These are phyloP conservation scores for Coccomyxa sp. DNA, from an alignment of 139 green algal genomes.

Conservation along the genomic window DNA sequence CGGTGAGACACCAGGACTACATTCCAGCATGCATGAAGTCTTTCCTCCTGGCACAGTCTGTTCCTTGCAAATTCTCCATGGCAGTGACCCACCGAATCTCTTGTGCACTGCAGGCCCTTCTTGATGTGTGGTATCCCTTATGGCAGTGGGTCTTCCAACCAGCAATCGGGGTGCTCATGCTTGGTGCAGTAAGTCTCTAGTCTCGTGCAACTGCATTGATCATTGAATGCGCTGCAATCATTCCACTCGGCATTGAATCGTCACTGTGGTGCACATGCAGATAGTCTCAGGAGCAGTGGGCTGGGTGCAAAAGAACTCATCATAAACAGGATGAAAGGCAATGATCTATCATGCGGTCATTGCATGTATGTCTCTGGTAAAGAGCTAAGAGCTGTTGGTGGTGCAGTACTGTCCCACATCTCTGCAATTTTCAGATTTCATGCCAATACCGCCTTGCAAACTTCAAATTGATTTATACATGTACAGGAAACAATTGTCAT, in stretches of 20 bases:
- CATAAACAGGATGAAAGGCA: no score
- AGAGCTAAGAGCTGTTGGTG: no score
- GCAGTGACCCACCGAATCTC: background rate
- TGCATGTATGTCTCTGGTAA: no score
- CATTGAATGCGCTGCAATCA: background rate
- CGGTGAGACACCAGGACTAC: conserved; percentile 16
- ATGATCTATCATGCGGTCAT: no score
- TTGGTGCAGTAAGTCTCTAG: conserved; percentile 47
- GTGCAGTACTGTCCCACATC: no score
- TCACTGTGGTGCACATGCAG: conserved; percentile 16
- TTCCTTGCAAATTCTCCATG: background rate
- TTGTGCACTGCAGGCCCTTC: conserved; percentile 30
- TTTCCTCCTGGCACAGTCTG: background rate
- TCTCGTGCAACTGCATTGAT: background rate
- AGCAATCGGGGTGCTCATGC: conserved; percentile 81
- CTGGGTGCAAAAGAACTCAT: conserved; percentile 43
- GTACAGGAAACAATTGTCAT: no score
- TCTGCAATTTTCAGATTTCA: no score
- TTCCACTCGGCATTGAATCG: background rate
- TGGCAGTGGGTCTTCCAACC: conserved; percentile 82
- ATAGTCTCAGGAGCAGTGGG: conserved; percentile 59
- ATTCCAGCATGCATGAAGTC: background rate
- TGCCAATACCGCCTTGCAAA: no score
- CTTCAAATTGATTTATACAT: no score
- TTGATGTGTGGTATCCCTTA: conserved; percentile 68